Base-by-base conservation (phyloP, 164 flowering plant genomes). In the Magnolia kwangsiensis region DNA sequence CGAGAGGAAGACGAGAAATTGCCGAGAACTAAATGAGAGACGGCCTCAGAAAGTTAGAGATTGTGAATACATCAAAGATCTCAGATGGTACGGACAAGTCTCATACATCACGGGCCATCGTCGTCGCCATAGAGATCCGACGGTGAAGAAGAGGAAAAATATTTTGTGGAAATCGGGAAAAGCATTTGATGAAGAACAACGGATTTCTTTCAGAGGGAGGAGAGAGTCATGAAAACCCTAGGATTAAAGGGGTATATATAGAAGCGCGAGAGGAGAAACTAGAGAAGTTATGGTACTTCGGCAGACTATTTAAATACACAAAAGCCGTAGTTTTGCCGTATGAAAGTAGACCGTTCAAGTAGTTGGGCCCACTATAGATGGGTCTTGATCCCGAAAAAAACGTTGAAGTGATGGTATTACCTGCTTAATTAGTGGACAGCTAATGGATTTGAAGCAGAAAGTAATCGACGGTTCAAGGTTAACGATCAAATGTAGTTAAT, bases 21-120 rank as follows among this genome's bases (percentile, higher is more conserved):
- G 20, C 0, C 20, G 68, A 65, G 19, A 27, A 5, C 3, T 67
- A 1, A 31, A 31, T 24, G 3, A 31, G 50, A 67, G 31, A 67
- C 16, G 50, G 45, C 71, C 71, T 67, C 71, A 67, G 71, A 31
- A 67, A 67, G 49, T 1, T 67, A 67, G 61, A 65, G 49, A 67
- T 3, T 29, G 24, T 65, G 68, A 67, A 18, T 18, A 27, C 11
- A 67, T 29, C 71, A 29, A 67, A 14, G 71, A 29, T 13, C 71
- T 67, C 71, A 67, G 50, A 67, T 67, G 71, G 67, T 64, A 64
- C 67, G 29, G 23, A 64, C 67, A 64, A 64, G 9, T 64, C 24
- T 64, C 24, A 14, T 21, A 18, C 21, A 20, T 64, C 67, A 64
- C 24, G 2, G 67, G 24, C 67, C 67, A n/a, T 64, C 23, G 24